A percentile compares a stretch with the other conserved stretches of the same genome.
phyloP scores from a whole-genome alignment of 768 basidiomycete species.

The Cystobasidium tubakii region DNA sequence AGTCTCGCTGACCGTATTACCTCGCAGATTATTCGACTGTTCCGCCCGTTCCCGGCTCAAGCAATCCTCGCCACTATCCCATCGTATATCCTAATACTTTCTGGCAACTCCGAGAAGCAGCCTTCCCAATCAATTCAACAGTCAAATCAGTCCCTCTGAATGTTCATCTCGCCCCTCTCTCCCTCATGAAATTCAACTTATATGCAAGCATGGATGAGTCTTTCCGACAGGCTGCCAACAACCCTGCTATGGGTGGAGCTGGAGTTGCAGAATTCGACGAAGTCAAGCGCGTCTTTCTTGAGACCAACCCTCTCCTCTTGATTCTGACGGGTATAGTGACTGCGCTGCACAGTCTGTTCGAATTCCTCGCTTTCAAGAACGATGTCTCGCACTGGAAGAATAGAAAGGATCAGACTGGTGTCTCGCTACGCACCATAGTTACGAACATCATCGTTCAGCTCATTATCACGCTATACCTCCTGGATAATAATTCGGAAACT shows the following conservation, averaged over 20 bases:
- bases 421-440: constrained; percentile 77
- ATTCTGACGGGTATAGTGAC: constrained; percentile 76
- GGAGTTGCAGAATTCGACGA: constrained; percentile 76
- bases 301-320: constrained; percentile 68
- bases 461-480: constrained; percentile 65
- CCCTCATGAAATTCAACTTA: constrained; percentile 63
- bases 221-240: constrained; percentile 56
- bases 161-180: constrained; percentile 76
- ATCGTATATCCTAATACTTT: constrained; percentile 91
- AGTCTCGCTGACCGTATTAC: neutral
- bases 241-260: constrained; percentile 54
- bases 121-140: constrained; percentile 76
- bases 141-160: constrained; percentile 68
- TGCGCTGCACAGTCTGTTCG: constrained; percentile 85
- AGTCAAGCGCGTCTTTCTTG: constrained; percentile 82
- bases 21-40: neutral
- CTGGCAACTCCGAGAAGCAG: constrained; percentile 66
- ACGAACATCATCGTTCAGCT: constrained; percentile 66
- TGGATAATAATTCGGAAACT: constrained; percentile 76
- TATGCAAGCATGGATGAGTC: constrained; percentile 77
- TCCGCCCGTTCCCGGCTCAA: constrained; percentile 46
- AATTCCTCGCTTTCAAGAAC: constrained; percentile 39
- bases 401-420: constrained; percentile 82
- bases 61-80: constrained; percentile 62
- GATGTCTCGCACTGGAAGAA: constrained; percentile 72